Conservation (phyloP, 208 protist genomes). For the Trypanosoma vivax region DNA sequence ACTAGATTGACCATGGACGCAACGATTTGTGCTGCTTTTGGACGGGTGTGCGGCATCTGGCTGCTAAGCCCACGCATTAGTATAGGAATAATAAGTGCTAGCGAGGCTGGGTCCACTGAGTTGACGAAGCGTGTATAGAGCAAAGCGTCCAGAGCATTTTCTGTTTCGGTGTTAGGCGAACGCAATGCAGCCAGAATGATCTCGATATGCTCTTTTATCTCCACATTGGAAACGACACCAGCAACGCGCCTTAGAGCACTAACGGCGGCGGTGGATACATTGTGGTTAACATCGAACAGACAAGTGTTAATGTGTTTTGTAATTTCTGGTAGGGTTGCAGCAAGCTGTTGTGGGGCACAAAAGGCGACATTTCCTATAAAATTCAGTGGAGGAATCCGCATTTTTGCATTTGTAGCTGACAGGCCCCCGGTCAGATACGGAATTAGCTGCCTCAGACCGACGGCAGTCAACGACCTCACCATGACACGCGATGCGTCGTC, state of each 20-base stretch:
- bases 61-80: constrained; percentile 73
- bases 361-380: constrained; percentile 91
- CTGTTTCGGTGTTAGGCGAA: constrained; percentile 83
- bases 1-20: constrained; percentile 86
- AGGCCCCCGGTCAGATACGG: constrained; percentile 67
- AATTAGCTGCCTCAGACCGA: constrained; percentile 87
- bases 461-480: constrained; percentile 67
- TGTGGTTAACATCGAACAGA: constrained; percentile 87
- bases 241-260: constrained; percentile 84
- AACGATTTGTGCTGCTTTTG: constrained; percentile 90
- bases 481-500: constrained; percentile 81
- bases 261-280: constrained; percentile 71
- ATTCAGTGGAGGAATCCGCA: constrained; percentile 75
- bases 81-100: constrained; percentile 90
- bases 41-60: constrained; percentile 61
- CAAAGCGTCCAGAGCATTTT: constrained; percentile 86
- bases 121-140: constrained; percentile 92
- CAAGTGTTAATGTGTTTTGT: constrained; percentile 84
- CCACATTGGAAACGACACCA: constrained; percentile 84
- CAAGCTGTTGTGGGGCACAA: constrained; percentile 87
- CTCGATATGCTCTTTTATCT: constrained; percentile 89
- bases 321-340: constrained; percentile 82
- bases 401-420: constrained; percentile 72
- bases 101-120: constrained; percentile 86
- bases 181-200: constrained; percentile 84